These are phyloP conservation scores for Plantago coronopus DNA, from an alignment of 305 asterid genomes.

Conservation along the genomic window DNA sequence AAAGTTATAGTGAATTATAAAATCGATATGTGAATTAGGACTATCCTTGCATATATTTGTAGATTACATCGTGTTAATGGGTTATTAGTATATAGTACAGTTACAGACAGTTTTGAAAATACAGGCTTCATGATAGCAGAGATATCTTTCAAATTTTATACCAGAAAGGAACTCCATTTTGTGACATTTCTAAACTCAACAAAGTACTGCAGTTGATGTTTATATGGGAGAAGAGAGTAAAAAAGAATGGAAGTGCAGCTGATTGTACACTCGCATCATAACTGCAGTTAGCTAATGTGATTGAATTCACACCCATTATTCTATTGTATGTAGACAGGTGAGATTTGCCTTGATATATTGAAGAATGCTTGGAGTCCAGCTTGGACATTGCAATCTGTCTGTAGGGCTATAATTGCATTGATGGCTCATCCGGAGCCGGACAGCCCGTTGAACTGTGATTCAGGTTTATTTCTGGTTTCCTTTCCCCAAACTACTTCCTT, in stretches of 20 bases:
- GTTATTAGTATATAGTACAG: too few relatives aligned
- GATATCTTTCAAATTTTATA: neutral
- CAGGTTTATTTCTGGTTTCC: slow-evolving; percentile 46
- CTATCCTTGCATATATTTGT: too few relatives aligned
- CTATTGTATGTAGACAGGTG: slow-evolving; percentile 69
- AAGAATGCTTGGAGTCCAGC: slow-evolving; percentile 99
- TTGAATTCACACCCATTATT: neutral
- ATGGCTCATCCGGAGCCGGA: slow-evolving; percentile 99
- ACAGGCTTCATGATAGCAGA: neutral
- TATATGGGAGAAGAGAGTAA: too few relatives aligned
- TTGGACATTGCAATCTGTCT: slow-evolving; percentile 97
- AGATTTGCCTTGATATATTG: slow-evolving; percentile 98
- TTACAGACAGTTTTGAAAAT: neutral
- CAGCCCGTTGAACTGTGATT: slow-evolving; percentile 96
- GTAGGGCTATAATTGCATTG: slow-evolving; percentile 94
- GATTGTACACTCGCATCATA: too few relatives aligned
- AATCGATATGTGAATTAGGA: too few relatives aligned
- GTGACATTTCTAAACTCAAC: neutral
- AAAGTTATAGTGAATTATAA: too few relatives aligned
- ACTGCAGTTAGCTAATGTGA: too few relatives aligned
- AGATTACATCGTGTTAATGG: too few relatives aligned
- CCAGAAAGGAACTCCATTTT: neutral
- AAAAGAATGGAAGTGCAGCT: too few relatives aligned
- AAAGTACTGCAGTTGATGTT: neutral
- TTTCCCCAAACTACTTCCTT: neutral